Percentiles rank a stretch among this genome's conserved stretches.
Evolutionary conservation across 257 asterid species (phyloP).

Genomic region (Lycium barbarum): DNA sequence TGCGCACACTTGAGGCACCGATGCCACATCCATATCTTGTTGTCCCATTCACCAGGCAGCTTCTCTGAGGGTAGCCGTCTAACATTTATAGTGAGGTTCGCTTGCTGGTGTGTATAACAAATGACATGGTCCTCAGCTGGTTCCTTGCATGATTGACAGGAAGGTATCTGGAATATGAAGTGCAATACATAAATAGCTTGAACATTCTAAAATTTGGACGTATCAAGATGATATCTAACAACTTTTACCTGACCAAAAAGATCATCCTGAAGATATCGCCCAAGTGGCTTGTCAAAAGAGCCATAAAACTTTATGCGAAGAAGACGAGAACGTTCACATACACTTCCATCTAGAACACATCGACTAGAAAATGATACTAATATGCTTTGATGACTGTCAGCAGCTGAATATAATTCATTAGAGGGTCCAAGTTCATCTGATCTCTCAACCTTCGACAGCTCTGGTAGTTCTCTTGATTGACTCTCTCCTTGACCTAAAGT

Average conservation of each 20-base stretch:
- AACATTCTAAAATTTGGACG: conserved; percentile 29
- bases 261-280: conserved; percentile 84
- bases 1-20: conserved; percentile 81
- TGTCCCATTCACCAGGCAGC: conserved; percentile 87
- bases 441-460: conserved; percentile 42
- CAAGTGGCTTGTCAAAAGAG: conserved; percentile 90
- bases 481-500: conserved; percentile 42
- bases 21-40: conserved; percentile 99
- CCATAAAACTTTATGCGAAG: conserved; percentile 85
- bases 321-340: conserved; percentile 86
- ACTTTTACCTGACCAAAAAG: conserved; percentile 84
- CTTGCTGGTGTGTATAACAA: conserved; percentile 88
- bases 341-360: conserved; percentile 63
- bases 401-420: conserved; percentile 53
- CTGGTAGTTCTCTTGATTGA: conserved; percentile 52
- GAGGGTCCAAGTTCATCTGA: conserved; percentile 51
- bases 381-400: conserved; percentile 73
- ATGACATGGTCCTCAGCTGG: conserved; percentile 82
- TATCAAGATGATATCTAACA: conserved; percentile 46
- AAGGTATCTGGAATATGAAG: conserved; percentile 55
- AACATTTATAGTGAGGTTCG: conserved; percentile 83
- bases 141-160: conserved; percentile 86
- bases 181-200: conserved; percentile 23
- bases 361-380: conserved; percentile 91
- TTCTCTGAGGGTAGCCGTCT: conserved; percentile 55